phyloP scores from a whole-genome alignment of 2,329 filamentous ascomycete species.

The Talaromyces sp. region DNA sequence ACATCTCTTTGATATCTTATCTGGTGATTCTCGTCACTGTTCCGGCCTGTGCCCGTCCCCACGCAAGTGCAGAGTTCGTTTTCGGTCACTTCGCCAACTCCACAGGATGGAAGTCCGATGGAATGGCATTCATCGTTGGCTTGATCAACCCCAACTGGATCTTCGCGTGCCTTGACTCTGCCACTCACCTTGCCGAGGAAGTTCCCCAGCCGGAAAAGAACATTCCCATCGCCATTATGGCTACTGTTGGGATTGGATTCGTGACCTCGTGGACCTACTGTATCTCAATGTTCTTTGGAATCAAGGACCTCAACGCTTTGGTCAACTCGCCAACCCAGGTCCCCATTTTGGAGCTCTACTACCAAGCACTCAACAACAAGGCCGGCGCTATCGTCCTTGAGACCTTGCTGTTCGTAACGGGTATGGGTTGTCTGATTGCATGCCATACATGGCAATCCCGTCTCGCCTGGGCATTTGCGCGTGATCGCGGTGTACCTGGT shows the following conservation, averaged over 20 bases:
- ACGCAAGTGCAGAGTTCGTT: conserved; percentile 53
- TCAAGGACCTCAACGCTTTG: conserved; percentile 48
- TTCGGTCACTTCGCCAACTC: conserved; percentile 57
- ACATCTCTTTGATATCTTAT: conserved; percentile 52
- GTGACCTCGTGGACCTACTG: conserved; percentile 52
- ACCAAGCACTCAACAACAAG: conserved; percentile 46
- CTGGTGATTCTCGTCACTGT: conserved; percentile 53
- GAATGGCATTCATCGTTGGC: conserved; percentile 57
- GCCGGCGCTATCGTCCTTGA: conserved; percentile 53
- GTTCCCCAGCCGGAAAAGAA: conserved; percentile 42
- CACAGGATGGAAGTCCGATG: conserved; percentile 52
- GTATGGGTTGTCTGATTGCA: conserved; percentile 51
- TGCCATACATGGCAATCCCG: conserved; percentile 56
- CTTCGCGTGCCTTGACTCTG: conserved; percentile 55
- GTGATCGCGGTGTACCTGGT: conserved; percentile 53
- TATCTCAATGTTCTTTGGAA: conserved; percentile 54
- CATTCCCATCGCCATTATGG: conserved; percentile 48
- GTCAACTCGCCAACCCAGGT: conserved; percentile 47
- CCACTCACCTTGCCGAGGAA: conserved; percentile 57
- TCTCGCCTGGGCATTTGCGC: conserved; percentile 56
- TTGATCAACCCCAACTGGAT: conserved; percentile 57
- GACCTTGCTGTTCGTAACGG: conserved; percentile 51
- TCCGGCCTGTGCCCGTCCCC: conserved; percentile 48
- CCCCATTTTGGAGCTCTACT: conserved; percentile 54
- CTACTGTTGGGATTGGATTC: conserved; percentile 49